Base-by-base conservation (phyloP, 176 grass and related monocot genomes). In the Dactylis glomerata region DNA sequence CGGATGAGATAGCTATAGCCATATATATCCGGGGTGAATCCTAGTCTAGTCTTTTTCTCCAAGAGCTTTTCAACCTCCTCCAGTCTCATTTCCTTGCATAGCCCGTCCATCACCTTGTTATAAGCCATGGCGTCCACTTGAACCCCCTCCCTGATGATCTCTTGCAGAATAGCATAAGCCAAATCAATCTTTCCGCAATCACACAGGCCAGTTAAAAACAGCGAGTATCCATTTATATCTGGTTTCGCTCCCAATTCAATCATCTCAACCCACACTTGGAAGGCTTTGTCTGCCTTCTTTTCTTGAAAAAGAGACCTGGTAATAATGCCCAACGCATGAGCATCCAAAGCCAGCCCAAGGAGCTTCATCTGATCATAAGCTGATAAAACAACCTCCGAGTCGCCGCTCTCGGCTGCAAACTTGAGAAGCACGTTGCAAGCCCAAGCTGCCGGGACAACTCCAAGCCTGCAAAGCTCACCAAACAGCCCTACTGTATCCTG, bases 71-170 rank as follows among this genome's bases (percentile, higher is more conserved):
- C 92, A 76, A 75, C 95, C 79, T 91, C 84, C 16, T 86, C 74
- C 69, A 92, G 23, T 90, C 61, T 92, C 67, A 81, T 89, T 70
- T 91, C 86, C 78, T 94, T 89, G 92, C 86, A 97, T 40, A 97
- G 84, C 37, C 88, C 84, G 89, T 70, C 62, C 67, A 97, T 91
- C 63, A 97, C 74, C 78, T 83, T 89, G 83, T 97, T 91, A 91
- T 92, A 94, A 70, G 87, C 78, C 28, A 92, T 63, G 54, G 62
- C 54, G 36, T 85, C 80, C 70, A 92, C 72, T 45, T 57, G 22
- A 36, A 94, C 22, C 14, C 76, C 85, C 30, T 86, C 54, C 73
- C 66, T 81, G 15, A 45, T 34, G 19, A 90, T 84, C 50, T 86
- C 62, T 91, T 92, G 44, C 15, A 91, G 87, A 66, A 88, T 32